Evolutionary conservation across 2,329 filamentous ascomycete species (phyloP).

Genomic region (Lasiodiplodia gonubiensis): DNA sequence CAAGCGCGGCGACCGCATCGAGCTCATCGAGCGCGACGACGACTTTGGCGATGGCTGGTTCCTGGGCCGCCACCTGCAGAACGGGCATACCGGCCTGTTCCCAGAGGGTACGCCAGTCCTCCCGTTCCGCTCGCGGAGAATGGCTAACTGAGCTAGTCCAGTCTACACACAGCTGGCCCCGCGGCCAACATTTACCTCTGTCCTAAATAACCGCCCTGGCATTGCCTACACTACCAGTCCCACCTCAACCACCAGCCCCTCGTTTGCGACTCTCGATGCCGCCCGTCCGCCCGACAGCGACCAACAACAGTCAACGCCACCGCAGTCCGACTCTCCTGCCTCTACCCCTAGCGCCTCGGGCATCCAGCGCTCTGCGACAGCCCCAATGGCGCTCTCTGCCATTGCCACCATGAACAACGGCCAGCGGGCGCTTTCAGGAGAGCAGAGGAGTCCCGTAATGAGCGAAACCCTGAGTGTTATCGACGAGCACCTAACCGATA

Average conservation of each 20-base stretch:
- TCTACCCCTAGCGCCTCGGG: not conserved
- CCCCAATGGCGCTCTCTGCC: slow-evolving; percentile 19
- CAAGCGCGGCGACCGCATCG: slow-evolving; percentile 80
- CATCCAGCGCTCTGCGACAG: slow-evolving; percentile 18
- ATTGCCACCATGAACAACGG: slow-evolving; percentile 22
- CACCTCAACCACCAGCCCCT: slow-evolving; percentile 9
- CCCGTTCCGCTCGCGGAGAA: slow-evolving; percentile 14
- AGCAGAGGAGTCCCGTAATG: slow-evolving; percentile 76
- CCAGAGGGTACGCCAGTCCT: slow-evolving; percentile 70
- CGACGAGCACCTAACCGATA: slow-evolving; percentile 93
- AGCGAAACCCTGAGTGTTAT: slow-evolving; percentile 96
- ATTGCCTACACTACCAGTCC: slow-evolving; percentile 14
- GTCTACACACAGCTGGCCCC: slow-evolving; percentile 68
- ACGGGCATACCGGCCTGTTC: slow-evolving; percentile 77
- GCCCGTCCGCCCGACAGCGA: not conserved
- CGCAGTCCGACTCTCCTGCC: not conserved
- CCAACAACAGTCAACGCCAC: not conserved
- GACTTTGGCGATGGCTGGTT: slow-evolving; percentile 92
- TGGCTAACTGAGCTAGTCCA: slow-evolving; percentile 53
- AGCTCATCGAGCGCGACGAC: slow-evolving; percentile 83
- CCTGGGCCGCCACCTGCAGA: slow-evolving; percentile 74
- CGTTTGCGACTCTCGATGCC: slow-evolving; percentile 5
- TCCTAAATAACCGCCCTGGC: slow-evolving; percentile 15
- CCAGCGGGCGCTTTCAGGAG: slow-evolving; percentile 21
- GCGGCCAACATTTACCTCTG: slow-evolving; percentile 44